Conservation (phyloP, 306 rosid species). For the Medicago arabica region DNA sequence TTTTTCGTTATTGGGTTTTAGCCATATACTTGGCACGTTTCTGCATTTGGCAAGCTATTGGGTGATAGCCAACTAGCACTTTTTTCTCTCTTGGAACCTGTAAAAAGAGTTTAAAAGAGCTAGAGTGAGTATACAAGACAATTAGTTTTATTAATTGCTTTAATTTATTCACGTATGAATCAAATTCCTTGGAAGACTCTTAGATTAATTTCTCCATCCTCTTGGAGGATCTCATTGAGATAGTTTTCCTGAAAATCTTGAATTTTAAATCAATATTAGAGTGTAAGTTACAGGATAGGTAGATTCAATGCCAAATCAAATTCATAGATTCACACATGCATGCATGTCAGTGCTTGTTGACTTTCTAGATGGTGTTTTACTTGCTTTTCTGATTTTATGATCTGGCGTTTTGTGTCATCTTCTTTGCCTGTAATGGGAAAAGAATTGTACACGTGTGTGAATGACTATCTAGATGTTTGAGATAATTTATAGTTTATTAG, state of each 20-base stretch:
- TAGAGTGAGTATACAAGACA: background rate
- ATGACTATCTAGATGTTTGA: background rate
- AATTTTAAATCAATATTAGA: background rate
- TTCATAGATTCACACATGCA: background rate
- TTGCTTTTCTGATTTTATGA: background rate
- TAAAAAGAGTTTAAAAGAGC: conserved; percentile 16
- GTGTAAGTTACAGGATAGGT: background rate
- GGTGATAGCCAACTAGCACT: conserved; percentile 8
- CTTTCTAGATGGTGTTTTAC: conserved; percentile 6
- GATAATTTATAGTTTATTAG: background rate
- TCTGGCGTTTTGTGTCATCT: background rate
- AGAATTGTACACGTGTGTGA: background rate
- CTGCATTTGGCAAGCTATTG: conserved; percentile 26
- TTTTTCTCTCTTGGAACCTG: background rate
- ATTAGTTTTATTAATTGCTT: conserved; percentile 8
- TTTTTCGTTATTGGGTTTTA: background rate
- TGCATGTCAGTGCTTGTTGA: conserved; percentile 16
- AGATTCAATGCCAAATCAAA: background rate
- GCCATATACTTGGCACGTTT: background rate
- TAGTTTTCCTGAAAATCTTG: background rate
- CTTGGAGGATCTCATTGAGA: background rate
- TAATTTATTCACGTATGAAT: background rate
- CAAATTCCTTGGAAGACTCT: background rate
- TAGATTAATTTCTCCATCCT: background rate
- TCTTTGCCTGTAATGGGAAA: background rate